Percentiles rank a stretch among this genome's conserved stretches.
Conservation (phyloP, 2,329 filamentous ascomycete genomes). For the Diplodia mutila region DNA sequence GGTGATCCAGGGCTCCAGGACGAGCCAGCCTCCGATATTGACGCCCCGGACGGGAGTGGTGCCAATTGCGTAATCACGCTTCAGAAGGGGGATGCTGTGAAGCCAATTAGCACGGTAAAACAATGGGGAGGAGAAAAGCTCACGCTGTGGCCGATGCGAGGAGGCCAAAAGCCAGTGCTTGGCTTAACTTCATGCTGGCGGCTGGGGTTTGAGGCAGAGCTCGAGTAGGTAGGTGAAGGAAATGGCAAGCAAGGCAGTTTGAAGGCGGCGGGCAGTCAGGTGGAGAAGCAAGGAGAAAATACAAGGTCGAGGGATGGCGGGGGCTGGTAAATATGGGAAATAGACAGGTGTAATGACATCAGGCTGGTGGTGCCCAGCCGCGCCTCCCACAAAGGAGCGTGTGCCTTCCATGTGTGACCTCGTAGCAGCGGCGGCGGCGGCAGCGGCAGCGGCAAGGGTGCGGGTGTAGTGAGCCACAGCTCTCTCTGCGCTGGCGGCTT, state of each 20-base stretch:
- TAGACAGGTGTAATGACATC: slow-evolving; percentile 16
- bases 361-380: background rate
- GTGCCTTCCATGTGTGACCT: slow-evolving; percentile 1
- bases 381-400: background rate
- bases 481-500: background rate
- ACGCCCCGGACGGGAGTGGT: slow-evolving; percentile 48
- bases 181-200: slow-evolving; percentile 14
- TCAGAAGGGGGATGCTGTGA: slow-evolving; percentile 5
- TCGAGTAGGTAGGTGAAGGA: background rate
- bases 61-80: slow-evolving; percentile 21
- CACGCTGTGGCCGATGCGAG: slow-evolving; percentile 16
- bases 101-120: background rate
- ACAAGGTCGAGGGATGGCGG: background rate
- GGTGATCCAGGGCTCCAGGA: slow-evolving; percentile 60
- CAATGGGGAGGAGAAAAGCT: background rate
- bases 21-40: slow-evolving; percentile 57
- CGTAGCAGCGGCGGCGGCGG: no score
- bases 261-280: background rate
- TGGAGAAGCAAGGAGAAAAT: background rate
- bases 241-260: background rate
- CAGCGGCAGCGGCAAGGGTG: slow-evolving; percentile 7
- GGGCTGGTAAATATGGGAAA: background rate
- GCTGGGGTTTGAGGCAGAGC: background rate
- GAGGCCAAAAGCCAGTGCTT: background rate
- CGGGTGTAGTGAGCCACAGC: background rate